Conservation (phyloP, 2,329 filamentous ascomycete genomes). For the Microcyclosporella mali region DNA sequence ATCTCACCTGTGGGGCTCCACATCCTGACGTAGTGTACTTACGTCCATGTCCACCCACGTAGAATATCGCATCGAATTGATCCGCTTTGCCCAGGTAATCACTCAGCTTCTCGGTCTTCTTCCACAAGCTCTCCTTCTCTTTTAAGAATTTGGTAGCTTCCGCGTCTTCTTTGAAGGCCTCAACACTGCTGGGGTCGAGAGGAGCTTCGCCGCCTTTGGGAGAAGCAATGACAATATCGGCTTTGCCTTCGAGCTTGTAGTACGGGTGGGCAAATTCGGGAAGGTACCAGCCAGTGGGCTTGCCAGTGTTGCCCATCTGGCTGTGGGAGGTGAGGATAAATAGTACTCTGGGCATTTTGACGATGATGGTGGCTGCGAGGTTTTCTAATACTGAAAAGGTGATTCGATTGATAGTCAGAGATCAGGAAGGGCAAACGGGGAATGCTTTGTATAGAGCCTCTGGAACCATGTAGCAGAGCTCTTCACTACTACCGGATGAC, state of each 20-base stretch:
- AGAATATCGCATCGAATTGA: slow-evolving; percentile 61
- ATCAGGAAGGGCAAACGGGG: too few species aligned
- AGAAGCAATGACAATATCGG: slow-evolving; percentile 36
- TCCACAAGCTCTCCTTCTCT: slow-evolving; percentile 55
- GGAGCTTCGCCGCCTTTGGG: slow-evolving; percentile 35
- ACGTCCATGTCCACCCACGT: slow-evolving; percentile 55
- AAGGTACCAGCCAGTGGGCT: slow-evolving; percentile 65
- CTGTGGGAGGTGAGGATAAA: slow-evolving; percentile 62
- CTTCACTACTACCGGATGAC: too few species aligned
- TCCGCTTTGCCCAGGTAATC: slow-evolving; percentile 50
- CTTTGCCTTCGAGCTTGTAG: slow-evolving; percentile 33
- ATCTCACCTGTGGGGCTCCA: not conserved
- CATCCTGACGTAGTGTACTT: slow-evolving; percentile 20
- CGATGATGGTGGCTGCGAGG: not conserved
- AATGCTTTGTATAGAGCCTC: too few species aligned
- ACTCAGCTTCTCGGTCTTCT: slow-evolving; percentile 54
- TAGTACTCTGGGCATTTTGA: slow-evolving; percentile 53
- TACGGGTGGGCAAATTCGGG: slow-evolving; percentile 36
- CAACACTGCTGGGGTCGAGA: slow-evolving; percentile 32
- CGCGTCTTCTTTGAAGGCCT: slow-evolving; percentile 26
- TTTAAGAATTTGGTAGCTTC: slow-evolving; percentile 37
- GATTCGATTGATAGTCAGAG: too few species aligned
- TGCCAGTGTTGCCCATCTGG: slow-evolving; percentile 38
- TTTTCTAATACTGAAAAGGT: too few species aligned
- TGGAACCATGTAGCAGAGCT: too few species aligned